Evolutionary conservation across 345 rosid species (phyloP).

Genomic region (Pugionium dolabratum): DNA sequence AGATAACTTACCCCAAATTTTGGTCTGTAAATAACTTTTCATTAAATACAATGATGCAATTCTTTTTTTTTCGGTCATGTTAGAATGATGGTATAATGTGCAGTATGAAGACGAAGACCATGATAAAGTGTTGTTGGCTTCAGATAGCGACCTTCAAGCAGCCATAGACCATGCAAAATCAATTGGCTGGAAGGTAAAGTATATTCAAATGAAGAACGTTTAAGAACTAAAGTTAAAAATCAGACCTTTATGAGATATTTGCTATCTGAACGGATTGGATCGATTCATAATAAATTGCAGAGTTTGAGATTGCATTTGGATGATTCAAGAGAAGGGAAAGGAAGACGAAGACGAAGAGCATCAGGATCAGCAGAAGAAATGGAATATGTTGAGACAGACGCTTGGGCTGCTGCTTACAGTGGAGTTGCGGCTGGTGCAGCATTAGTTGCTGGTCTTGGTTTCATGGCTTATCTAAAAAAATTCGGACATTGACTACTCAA

Average conservation of each 20-base stretch:
- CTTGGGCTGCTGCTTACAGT: conserved; percentile 90
- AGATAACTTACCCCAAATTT: conserved; percentile 74
- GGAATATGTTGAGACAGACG: conserved; percentile 65
- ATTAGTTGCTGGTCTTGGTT: conserved; percentile 79
- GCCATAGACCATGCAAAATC: conserved; percentile 94
- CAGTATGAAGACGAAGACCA: conserved; percentile 98
- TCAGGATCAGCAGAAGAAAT: conserved; percentile 51
- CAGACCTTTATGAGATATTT: not conserved
- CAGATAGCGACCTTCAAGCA: conserved; percentile 77
- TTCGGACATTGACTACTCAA: conserved; percentile 45
- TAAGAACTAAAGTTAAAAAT: conserved; percentile 3
- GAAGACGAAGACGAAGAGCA: conserved; percentile 46
- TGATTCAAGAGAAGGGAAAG: conserved; percentile 51
- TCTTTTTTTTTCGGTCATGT: not conserved
- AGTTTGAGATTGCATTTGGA: conserved; percentile 90
- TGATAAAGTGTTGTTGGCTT: conserved; percentile 86
- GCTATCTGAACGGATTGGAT: conserved; percentile 9
- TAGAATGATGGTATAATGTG: conserved; percentile 31
- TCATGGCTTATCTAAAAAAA: conserved; percentile 78
- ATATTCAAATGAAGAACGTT: not conserved
- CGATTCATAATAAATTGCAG: conserved; percentile 44
- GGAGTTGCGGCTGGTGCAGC: conserved; percentile 96
- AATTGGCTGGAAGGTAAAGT: conserved; percentile 85
- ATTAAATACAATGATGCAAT: conserved; percentile 1
- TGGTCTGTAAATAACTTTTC: conserved; percentile 48